A percentile compares a stretch with the other conserved stretches of the same genome.
phyloP scores from a whole-genome alignment of 2,329 filamentous ascomycete genomes.

The Sporothrix schenckii region DNA sequence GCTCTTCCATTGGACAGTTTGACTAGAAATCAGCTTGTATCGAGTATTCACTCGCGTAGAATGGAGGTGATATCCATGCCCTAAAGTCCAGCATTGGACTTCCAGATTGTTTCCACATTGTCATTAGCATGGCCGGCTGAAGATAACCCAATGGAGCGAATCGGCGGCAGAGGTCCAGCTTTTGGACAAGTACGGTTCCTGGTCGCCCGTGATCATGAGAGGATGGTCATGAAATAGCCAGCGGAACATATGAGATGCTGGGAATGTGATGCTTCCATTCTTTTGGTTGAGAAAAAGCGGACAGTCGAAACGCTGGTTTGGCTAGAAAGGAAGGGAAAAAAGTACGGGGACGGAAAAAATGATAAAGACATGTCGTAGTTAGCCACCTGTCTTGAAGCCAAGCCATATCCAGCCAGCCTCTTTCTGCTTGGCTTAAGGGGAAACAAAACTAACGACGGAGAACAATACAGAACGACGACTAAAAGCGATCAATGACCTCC shows the following conservation, averaged over 20 bases:
- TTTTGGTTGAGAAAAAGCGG: background rate
- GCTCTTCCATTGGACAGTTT: background rate
- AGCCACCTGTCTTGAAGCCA: background rate
- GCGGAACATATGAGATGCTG: background rate
- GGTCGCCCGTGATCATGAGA: background rate
- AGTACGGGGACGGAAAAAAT: too few species aligned
- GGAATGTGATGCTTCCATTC: background rate
- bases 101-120: background rate
- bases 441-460: background rate
- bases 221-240: background rate
- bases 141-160: background rate
- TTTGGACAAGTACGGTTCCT: background rate
- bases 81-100: too few species aligned
- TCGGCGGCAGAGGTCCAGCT: background rate
- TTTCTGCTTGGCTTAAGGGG: background rate
- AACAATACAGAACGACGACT: background rate
- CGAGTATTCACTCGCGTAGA: background rate
- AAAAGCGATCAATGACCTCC: background rate
- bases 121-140: conserved; percentile 5
- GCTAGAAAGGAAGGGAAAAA: too few species aligned
- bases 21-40: background rate
- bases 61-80: too few species aligned
- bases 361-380: background rate
- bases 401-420: conserved; percentile 12
- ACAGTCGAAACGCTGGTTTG: too few species aligned